A percentile compares a stretch with the other conserved stretches of the same genome.
These are phyloP conservation scores for Pichia sp. DNA, from an alignment of 1,139 yeast genomes.

Conservation along the genomic window DNA sequence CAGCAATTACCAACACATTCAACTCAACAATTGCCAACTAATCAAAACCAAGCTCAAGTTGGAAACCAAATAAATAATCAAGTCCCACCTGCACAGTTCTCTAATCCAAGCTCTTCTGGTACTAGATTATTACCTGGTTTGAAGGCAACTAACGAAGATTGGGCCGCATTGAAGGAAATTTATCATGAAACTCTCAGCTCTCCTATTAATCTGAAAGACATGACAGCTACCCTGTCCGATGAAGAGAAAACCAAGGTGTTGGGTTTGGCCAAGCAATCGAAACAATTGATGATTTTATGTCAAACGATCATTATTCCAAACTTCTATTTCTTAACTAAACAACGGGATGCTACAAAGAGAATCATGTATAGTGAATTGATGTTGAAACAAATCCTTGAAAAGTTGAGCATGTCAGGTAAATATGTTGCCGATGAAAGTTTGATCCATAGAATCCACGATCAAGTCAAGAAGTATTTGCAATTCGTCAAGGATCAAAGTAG, in stretches of 20 bases:
- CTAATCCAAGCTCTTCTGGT: conserved; percentile 26
- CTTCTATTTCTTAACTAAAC: conserved; percentile 71
- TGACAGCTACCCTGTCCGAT: conserved; percentile 56
- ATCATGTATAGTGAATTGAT: conserved; percentile 76
- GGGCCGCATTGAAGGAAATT: conserved; percentile 56
- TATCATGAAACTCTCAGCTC: conserved; percentile 68
- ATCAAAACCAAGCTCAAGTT: conserved; percentile 33
- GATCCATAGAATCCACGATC: conserved; percentile 65
- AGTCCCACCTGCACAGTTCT: conserved; percentile 17
- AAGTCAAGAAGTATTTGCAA: conserved; percentile 71
- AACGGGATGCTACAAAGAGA: conserved; percentile 71
- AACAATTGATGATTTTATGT: conserved; percentile 65
- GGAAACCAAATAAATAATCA: conserved; percentile 15
- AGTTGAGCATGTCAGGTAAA: conserved; percentile 58
- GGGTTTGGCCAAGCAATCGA: conserved; percentile 54
- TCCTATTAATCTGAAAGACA: conserved; percentile 65
- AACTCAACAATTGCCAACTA: conserved; percentile 26
- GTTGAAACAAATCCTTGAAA: conserved; percentile 74
- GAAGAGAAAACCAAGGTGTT: conserved; percentile 66
- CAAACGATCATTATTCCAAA: conserved; percentile 72
- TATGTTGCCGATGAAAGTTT: conserved; percentile 69
- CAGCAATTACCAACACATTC: conserved; percentile 10
- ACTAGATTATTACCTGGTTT: conserved; percentile 34
- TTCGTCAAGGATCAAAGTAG: conserved; percentile 57
- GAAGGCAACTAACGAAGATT: conserved; percentile 45